Evolutionary conservation across 164 flowering plant species (phyloP), one percentile per base, ranked within the genome.

Genomic region (Houttuynia cordata): DNA sequence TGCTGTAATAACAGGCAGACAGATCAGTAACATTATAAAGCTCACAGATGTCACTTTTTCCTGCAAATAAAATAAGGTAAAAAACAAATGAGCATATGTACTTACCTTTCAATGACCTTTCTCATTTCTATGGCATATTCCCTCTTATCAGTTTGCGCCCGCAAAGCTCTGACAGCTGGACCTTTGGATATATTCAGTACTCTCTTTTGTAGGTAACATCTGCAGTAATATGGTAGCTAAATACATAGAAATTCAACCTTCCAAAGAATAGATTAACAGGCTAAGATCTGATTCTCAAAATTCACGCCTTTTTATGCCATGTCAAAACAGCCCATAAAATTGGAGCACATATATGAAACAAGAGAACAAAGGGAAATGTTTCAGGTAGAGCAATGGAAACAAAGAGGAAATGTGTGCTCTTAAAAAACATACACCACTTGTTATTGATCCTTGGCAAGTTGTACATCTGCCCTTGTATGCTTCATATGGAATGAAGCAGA

Each of bases 91-190:
- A 19, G 39, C 30, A 47, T 51, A 63, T 47, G 64, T 42, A 67
- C 81, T 72, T 79, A 67, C 98, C 92, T 89, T 67, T 89, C 94
- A 57, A 92, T 88, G 62, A 89, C 73, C 20, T 71, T 81, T 74
- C 73, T 89, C 97, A 93, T 87, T 70, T 76, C 75, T 71, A 81
- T 25, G 23, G 96, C 97, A 77, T 93, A 93, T 74, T 93, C 98
- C 71, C 98, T 81, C 72, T 93, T 93, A 74, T 93, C 98, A 70
- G 97, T 93, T 69, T 93, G 98, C 42, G 97, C 97, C 60, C 98
- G 96, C 71, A 93, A 69, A 67, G 98, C 96, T 58, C 79, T 73
- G 62, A 89, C 98, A 68, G 98, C 98, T 59, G 98, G 98, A 42
- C 98, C 98, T 75, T 87, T 85, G 45, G 98, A 89, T 64, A 69